A percentile compares a stretch with the other conserved stretches of the same genome.
Conservation (phyloP, 2,329 filamentous ascomycete genomes). For the Neofusicoccum kwambonambiense region DNA sequence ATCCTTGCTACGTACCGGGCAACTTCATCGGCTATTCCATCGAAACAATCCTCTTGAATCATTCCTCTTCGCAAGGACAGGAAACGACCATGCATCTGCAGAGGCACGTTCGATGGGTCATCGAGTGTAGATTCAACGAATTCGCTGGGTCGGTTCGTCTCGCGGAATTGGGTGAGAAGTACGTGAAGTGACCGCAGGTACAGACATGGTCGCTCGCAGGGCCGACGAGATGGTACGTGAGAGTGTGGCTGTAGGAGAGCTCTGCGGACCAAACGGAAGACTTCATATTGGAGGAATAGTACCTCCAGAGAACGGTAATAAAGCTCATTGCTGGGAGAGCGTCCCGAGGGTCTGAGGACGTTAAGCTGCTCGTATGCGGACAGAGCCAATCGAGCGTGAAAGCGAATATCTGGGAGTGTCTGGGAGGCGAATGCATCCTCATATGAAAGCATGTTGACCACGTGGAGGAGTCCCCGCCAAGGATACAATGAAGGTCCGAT, state of each 20-base stretch:
- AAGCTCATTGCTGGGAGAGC: not conserved
- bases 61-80: not conserved
- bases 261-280: not conserved
- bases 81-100: not conserved
- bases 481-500: not conserved
- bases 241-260: not conserved
- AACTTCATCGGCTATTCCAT: not conserved
- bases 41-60: not conserved
- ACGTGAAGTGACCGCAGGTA: not conserved
- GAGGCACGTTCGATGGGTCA: not conserved
- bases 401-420: not conserved
- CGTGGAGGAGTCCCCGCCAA: not conserved
- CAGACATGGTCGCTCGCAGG: not conserved
- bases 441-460: not conserved
- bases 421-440: not conserved
- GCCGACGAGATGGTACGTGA: not conserved
- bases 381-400: not conserved
- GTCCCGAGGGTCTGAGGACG: not conserved
- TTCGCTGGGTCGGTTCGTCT: not conserved
- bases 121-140: not conserved
- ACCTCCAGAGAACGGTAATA: constrained; percentile 1
- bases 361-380: not conserved
- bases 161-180: not conserved
- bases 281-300: not conserved
- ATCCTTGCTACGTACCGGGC: not conserved